phyloP scores from a whole-genome alignment of 352 stramenopile species.

The Phytophthora fragariae region DNA sequence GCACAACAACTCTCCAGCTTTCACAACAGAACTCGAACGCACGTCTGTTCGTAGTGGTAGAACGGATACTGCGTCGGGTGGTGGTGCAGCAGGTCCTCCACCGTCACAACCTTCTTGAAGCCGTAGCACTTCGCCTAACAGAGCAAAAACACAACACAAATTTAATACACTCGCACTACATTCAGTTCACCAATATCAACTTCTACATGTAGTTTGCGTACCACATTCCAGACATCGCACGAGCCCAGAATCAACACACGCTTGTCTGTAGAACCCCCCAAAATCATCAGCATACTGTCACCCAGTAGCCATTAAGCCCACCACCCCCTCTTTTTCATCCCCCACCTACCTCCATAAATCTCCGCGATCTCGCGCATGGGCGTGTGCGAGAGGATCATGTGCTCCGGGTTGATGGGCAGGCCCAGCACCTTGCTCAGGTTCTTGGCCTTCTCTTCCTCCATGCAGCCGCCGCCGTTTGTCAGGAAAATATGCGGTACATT shows the following conservation, averaged over 20 bases:
- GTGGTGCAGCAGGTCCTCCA: slow-evolving; percentile 75
- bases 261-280: slow-evolving; percentile 49
- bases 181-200: not conserved
- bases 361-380: slow-evolving; percentile 85
- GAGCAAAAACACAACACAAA: not conserved
- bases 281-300: not conserved
- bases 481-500: slow-evolving; percentile 91
- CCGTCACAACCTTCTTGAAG: slow-evolving; percentile 84
- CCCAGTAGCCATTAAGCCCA: not conserved
- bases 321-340: too few species aligned
- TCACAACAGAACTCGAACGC: slow-evolving; percentile 7
- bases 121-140: slow-evolving; percentile 70
- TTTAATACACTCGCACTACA: not conserved
- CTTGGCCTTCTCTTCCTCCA: slow-evolving; percentile 86
- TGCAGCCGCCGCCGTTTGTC: slow-evolving; percentile 90
- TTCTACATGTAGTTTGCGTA: slow-evolving; percentile 24
- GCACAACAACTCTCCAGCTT: not conserved
- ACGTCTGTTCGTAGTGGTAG: slow-evolving; percentile 71
- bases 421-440: slow-evolving; percentile 73
- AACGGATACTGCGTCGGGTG: slow-evolving; percentile 87
- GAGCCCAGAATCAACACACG: slow-evolving; percentile 90
- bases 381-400: slow-evolving; percentile 91
- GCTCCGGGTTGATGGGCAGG: slow-evolving; percentile 65
- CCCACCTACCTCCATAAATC: slow-evolving; percentile 58
- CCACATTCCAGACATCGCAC: slow-evolving; percentile 82